Evolutionary conservation across 345 rosid species (phyloP), one percentile per base, ranked within the genome.

Genomic region (Adansonia digitata): DNA sequence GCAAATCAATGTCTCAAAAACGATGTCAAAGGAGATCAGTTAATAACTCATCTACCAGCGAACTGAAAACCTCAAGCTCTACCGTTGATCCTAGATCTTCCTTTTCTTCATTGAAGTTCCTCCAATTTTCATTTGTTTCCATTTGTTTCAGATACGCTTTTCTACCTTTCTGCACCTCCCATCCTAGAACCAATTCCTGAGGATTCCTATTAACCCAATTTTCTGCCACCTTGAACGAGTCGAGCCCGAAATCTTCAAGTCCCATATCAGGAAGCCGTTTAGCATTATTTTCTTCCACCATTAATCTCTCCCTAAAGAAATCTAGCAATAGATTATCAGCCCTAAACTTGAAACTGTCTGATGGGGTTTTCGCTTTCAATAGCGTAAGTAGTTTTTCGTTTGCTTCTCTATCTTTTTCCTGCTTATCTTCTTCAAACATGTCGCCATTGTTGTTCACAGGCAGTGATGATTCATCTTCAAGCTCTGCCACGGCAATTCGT

Each of bases 121-220:
- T 76, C 92, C 91, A 88, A 24, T 53, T 66, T 45, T 75, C 78
- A 42, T 73, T 72, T 76, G 43, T 86, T 79, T 90, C 88, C 92
- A 83, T 81, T 9, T 87, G 90, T 39, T 77, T 85, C 51, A 91
- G 60, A 51, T 86, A 92, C 13, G 75, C 66, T 17, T 63, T 71
- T 52, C 97, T 88, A 11, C 83, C 81, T 10, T 81, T 85, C 60
- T 51, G 70, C 69, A 82, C 83, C 67, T 91, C 88, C 97, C 95
- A 91, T 22, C 92, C 89, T 69, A 79, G 12, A 72, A 85, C 64
- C 79, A 78, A 7, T 40, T 87, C 89, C 48, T 80, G 65, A 7
- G 85, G 75, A 42, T 71, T 49, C 39, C 88, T 92, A 53, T 75
- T 78, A 8, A 91, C 35, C 98, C 98, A 91, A 17, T 87, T 91